Base-by-base conservation (phyloP, 371 early-diverging fungal species). In the Choanephora cucurbitarum region DNA sequence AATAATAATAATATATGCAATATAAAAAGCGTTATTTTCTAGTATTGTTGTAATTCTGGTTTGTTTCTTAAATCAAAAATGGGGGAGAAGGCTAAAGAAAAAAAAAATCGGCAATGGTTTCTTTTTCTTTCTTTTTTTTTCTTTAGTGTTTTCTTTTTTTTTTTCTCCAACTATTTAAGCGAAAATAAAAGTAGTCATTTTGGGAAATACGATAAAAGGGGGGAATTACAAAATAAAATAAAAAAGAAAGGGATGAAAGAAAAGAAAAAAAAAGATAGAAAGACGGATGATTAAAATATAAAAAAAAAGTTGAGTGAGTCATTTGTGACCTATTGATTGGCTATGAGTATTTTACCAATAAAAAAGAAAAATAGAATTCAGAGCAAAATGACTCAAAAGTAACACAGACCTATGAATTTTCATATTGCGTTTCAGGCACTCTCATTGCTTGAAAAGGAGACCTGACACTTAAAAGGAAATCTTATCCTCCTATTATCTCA, bases 171-270 rank as follows among this genome's bases (percentile, higher is more conserved):
- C n/a, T 47, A 10, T 31, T 46, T 46, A n/a, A 41, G 7, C 28
- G 7, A 28, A 28, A 28, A 28, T 28, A 28, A 28, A 5, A 28
- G 28, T 28, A 7, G 28, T 28, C 28, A 28, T 28, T 28, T 14
- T 15, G 28, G 3, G 24, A 14, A 28, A 13, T 10, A 45, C 5
- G 23, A 44, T 42, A 44, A 48, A 55, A 47, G 40, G 47, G 48
- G 47, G 23, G 32, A 22, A 39, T 57, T 57, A 42, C 49, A n/a
- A n/a, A n/a, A n/a, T 57, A 49, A 21, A 31, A 41, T 42, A 42
- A 32, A 55, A 17, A 23, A 49, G 57, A 28, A 28, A 24, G 33
- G 19, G 8, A 11, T 28, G 33, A 39, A 18, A 31, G 19, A 14
- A 17, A 17, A 24, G 17, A 28, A 28, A 11, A 5, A 46, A n/a